Conservation (phyloP, 2,329 filamentous ascomycete species). For the Lecanoromycetidae sp. region DNA sequence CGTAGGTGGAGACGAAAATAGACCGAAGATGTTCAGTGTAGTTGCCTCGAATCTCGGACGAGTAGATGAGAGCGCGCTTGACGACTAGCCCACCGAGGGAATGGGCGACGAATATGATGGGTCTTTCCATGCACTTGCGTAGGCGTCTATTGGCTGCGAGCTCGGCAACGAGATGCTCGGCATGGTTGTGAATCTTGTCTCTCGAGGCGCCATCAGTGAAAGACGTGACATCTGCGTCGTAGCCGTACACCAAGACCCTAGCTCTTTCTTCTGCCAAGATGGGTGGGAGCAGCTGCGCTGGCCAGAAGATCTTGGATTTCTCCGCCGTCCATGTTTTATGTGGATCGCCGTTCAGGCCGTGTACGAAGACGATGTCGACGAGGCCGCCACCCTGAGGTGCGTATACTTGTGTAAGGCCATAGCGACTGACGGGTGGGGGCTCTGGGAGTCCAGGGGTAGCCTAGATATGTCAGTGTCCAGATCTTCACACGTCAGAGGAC, state of each 20-base stretch:
- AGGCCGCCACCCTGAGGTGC: conserved; percentile 6
- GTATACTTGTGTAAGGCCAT: conserved; percentile 17
- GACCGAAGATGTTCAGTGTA: conserved; percentile 17
- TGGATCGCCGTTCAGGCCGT: conserved; percentile 18
- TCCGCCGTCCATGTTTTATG: conserved; percentile 18
- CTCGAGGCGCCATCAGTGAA: conserved; percentile 18
- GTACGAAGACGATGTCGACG: conserved; percentile 19
- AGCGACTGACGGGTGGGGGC: conserved; percentile 11
- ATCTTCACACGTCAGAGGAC: background rate
- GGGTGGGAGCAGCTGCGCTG: conserved; percentile 15
- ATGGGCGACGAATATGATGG: conserved; percentile 32
- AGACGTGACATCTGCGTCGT: conserved; percentile 18
- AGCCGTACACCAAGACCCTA: conserved; percentile 19
- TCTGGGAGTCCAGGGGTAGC: background rate
- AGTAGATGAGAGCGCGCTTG: conserved; percentile 18
- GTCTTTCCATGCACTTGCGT: conserved; percentile 22
- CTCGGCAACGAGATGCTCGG: conserved; percentile 16
- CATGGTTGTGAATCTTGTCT: conserved; percentile 20
- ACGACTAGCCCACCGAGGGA: conserved; percentile 33
- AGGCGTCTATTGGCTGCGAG: conserved; percentile 16
- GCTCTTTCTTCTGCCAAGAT: conserved; percentile 16
- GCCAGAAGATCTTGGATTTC: conserved; percentile 15
- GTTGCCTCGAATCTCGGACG: conserved; percentile 13
- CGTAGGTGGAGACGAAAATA: conserved; percentile 18
- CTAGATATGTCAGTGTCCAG: conserved; percentile 1